phyloP scores from a whole-genome alignment of 2,329 filamentous ascomycete genomes.

The Alternaria solani region DNA sequence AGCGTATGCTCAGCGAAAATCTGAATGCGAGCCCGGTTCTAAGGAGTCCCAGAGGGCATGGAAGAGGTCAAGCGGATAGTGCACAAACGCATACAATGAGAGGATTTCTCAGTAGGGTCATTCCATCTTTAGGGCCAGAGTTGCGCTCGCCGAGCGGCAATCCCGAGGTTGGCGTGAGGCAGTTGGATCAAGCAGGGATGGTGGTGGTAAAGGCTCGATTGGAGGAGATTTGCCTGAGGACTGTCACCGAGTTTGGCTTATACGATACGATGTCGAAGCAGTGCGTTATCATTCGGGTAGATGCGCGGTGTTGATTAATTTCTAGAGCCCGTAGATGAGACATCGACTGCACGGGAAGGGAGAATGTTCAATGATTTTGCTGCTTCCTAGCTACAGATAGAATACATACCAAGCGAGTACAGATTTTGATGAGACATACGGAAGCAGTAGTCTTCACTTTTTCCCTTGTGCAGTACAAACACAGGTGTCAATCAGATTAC shows the following conservation, averaged over 20 bases:
- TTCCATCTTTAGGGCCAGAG: slow-evolving; percentile 32
- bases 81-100: slow-evolving; percentile 20
- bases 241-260: slow-evolving; percentile 46
- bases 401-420: not conserved
- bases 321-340: not conserved
- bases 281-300: slow-evolving; percentile 43
- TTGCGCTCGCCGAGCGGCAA: slow-evolving; percentile 27
- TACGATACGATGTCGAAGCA: slow-evolving; percentile 48
- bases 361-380: not conserved
- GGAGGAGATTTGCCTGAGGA: slow-evolving; percentile 46
- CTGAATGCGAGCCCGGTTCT: slow-evolving; percentile 37
- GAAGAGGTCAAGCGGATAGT: slow-evolving; percentile 2
- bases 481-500: not conserved
- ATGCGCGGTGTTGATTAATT: slow-evolving; percentile 38
- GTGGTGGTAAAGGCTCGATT: slow-evolving; percentile 40
- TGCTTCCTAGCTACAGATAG: not conserved
- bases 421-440: not conserved
- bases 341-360: not conserved
- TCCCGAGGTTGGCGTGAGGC: slow-evolving; percentile 30
- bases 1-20: slow-evolving; percentile 41
- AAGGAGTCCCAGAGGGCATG: slow-evolving; percentile 8
- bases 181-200: slow-evolving; percentile 19
- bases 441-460: not conserved
- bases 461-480: not conserved
- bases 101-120: slow-evolving; percentile 35